Conservation (phyloP, 2,329 filamentous ascomycete species). For the Curvularia eragrostidis region DNA sequence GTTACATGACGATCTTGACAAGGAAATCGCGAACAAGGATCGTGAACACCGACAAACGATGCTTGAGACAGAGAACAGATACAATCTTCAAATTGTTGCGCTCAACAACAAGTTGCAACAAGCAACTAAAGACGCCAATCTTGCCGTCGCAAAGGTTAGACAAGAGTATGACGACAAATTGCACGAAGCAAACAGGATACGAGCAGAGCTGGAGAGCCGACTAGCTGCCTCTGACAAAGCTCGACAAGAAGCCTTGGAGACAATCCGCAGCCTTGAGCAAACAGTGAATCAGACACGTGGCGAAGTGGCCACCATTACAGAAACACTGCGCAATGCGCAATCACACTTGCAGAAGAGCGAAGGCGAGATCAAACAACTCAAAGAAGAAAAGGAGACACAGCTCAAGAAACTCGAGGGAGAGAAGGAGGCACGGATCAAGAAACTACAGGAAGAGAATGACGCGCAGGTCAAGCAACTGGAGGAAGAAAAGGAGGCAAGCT, state of each 20-base stretch:
- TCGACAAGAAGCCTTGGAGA: slow-evolving; percentile 37
- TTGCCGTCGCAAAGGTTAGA: slow-evolving; percentile 36
- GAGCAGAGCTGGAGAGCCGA: slow-evolving; percentile 37
- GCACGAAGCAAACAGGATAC: slow-evolving; percentile 32
- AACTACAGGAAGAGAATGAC: slow-evolving; percentile 40
- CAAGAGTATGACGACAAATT: slow-evolving; percentile 47
- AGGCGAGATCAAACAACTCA: slow-evolving; percentile 51
- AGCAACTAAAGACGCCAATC: slow-evolving; percentile 35
- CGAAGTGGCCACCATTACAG: slow-evolving; percentile 33
- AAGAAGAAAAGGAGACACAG: slow-evolving; percentile 15
- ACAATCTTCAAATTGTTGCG: slow-evolving; percentile 51
- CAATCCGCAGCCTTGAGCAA: slow-evolving; percentile 36
- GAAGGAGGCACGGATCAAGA: slow-evolving; percentile 45
- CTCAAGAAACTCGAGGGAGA: slow-evolving; percentile 13
- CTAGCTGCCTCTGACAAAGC: slow-evolving; percentile 36
- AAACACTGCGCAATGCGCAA: slow-evolving; percentile 35
- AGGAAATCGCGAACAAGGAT: slow-evolving; percentile 64
- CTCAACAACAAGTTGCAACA: slow-evolving; percentile 48
- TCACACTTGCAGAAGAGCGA: slow-evolving; percentile 33
- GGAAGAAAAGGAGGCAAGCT: slow-evolving; percentile 31
- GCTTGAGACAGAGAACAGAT: slow-evolving; percentile 57
- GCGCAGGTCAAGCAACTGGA: slow-evolving; percentile 1
- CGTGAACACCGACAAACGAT: slow-evolving; percentile 42
- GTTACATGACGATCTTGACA: slow-evolving; percentile 72
- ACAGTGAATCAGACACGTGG: slow-evolving; percentile 33